Evolutionary conservation across 768 basidiomycete genomes (phyloP).

Genomic region (Podaxis sp.): DNA sequence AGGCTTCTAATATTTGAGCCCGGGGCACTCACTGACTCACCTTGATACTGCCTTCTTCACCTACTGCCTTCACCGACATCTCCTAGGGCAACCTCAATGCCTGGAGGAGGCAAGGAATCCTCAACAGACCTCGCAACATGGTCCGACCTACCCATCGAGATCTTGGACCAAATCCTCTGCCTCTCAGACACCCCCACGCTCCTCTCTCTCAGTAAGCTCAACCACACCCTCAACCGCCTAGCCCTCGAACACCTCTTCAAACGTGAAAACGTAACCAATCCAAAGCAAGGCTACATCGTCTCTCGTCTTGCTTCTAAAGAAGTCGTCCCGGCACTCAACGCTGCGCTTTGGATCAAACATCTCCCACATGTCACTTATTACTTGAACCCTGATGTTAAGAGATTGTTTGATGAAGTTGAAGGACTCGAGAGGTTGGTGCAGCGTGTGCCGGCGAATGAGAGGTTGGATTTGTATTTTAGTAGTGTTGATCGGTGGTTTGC

Average conservation of each 20-base stretch:
- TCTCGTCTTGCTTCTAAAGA: neutral
- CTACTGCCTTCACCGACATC: neutral
- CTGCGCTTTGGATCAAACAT: neutral
- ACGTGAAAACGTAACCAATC: neutral
- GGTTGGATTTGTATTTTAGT: neutral
- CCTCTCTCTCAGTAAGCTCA: neutral
- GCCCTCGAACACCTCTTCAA: neutral
- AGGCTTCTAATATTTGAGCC: too few relatives aligned
- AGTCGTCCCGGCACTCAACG: neutral
- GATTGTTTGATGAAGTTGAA: neutral
- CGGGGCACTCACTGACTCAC: too few relatives aligned
- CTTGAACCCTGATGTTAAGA: neutral
- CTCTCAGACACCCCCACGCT: neutral
- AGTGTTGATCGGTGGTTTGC: neutral
- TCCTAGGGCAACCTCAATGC: neutral
- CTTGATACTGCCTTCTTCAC: too few relatives aligned
- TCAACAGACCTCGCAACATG: neutral
- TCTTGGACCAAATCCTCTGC: neutral
- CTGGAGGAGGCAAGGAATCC: neutral
- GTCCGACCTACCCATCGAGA: constrained; percentile 1
- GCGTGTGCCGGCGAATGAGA: neutral
- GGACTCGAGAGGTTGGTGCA: neutral
- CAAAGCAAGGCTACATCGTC: neutral
- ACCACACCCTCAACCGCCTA: neutral
- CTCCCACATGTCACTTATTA: neutral